These are phyloP conservation scores for Raphidocelis subcapitata DNA, from an alignment of 139 green algal species.

Conservation along the genomic window DNA sequence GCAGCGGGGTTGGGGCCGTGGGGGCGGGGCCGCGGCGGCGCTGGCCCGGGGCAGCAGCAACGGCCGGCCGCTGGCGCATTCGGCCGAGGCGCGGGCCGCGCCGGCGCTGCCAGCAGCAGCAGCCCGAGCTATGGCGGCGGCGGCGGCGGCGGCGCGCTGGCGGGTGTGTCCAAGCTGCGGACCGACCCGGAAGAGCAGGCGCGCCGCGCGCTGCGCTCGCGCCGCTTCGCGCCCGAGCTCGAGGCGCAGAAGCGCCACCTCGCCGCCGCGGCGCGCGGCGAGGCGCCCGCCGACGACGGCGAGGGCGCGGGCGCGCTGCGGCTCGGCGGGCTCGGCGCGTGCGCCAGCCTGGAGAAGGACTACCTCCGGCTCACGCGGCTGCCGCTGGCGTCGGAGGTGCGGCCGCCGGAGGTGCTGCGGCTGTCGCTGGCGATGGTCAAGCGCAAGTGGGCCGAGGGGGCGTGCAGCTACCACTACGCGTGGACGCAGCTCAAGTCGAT, in stretches of 20 bases:
- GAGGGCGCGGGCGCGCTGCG: neutral
- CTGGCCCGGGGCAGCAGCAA: neutral
- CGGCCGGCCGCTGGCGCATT: neutral
- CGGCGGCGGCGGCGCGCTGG: neutral
- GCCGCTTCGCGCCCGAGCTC: constrained; percentile 32
- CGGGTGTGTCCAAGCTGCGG: neutral
- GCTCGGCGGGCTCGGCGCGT: constrained; percentile 39
- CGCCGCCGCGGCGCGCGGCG: neutral
- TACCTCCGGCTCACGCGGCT: constrained; percentile 82
- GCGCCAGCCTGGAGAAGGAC: constrained; percentile 79
- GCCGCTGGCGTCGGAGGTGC: constrained; percentile 67
- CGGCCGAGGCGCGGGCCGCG: neutral
- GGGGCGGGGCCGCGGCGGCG: too few species aligned
- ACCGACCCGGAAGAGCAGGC: constrained; percentile 10
- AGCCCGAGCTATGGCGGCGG: too few species aligned
- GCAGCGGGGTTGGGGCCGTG: too few species aligned
- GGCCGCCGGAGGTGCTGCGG: constrained; percentile 45
- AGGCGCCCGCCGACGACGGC: neutral
- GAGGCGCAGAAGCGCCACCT: neutral
- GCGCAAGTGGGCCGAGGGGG: constrained; percentile 32
- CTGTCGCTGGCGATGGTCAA: constrained; percentile 58
- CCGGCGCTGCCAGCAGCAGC: neutral
- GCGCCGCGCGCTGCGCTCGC: constrained; percentile 28
- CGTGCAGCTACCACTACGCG: constrained; percentile 52
- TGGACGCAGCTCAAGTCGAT: constrained; percentile 84